Base-by-base conservation (phyloP, 352 stramenopile species). In the Pythium dissotocum region DNA sequence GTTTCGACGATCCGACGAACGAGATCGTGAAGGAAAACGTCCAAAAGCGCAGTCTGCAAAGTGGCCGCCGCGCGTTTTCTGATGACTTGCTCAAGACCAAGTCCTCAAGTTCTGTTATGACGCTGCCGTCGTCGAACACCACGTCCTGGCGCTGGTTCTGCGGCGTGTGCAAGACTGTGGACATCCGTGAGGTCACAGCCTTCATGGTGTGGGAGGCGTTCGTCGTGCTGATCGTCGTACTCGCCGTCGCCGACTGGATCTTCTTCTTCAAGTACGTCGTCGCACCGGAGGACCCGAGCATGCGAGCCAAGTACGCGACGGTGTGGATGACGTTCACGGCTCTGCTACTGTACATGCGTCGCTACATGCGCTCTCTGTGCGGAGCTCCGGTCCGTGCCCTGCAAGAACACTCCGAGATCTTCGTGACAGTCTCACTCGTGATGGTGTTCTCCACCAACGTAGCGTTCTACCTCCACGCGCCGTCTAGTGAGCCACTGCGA, bases 371-470 rank as follows among this genome's bases (percentile, higher is more conserved):
- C 26, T 26, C 28, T 10, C 38, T 57, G 24, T 21, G 76, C 28
- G 69, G 67, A 12, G 35, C 44, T 79, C 35, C 58, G 53, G 0
- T 40, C 35, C 35, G 35, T 40, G 35, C 35, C 1, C 35, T 40
- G 10, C 35, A 40, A 40, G 65, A 75, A 10, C 75, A 81, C 58
- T 71, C 71, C 42, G 75, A 81, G 72, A 73, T 78, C 61, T 81
- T 81, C 51, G 58, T 68, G 10, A 53, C 49, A 28, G 56, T 73
- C 28, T 77, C 62, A 21, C 58, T 78, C 6, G 66, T 67, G 8
- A 84, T 79, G 67, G 73, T 81, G 14, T 74, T 83, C 33, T 75
- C 69, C 18, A 75, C 65, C 28, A 87, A 87, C 60, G 65, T 82
- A 13, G 76, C 75, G 13, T 79, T 79, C 21, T 79, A 73, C 46